Percentiles rank a stretch among this genome's conserved stretches.
Conservation (phyloP, 441 rosid genomes). For the Geranium incanum region DNA sequence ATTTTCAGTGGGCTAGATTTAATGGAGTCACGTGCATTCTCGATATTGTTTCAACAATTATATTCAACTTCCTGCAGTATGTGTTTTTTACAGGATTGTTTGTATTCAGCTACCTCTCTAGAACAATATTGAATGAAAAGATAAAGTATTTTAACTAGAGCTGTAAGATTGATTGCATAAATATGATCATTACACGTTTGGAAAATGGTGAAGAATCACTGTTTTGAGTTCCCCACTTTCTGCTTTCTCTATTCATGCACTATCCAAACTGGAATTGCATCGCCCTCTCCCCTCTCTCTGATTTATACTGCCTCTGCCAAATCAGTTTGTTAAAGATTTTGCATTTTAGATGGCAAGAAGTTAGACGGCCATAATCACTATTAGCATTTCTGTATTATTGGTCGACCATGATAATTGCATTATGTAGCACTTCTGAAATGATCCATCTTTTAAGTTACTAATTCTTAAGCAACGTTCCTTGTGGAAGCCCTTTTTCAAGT, state of each 20-base stretch:
- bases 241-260: constrained; percentile 2
- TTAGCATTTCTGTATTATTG: too few relatives aligned
- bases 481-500: background rate
- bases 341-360: too few relatives aligned
- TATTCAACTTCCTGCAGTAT: background rate
- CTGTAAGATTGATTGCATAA: background rate
- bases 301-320: background rate
- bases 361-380: too few relatives aligned
- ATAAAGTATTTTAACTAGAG: background rate
- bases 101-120: constrained; percentile 1
- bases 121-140: background rate
- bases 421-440: too few relatives aligned
- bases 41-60: background rate
- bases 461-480: background rate
- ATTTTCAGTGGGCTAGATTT: background rate
- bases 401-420: too few relatives aligned
- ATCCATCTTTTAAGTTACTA: too few relatives aligned
- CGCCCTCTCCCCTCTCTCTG: background rate
- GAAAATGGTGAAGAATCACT: background rate
- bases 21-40: background rate
- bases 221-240: background rate
- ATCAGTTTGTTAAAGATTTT: too few relatives aligned
- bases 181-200: background rate
- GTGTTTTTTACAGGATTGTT: background rate
- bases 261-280: background rate